A percentile compares a stretch with the other conserved stretches of the same genome.
Conservation (phyloP, 257 asterid genomes). For the Linaria vulgaris region DNA sequence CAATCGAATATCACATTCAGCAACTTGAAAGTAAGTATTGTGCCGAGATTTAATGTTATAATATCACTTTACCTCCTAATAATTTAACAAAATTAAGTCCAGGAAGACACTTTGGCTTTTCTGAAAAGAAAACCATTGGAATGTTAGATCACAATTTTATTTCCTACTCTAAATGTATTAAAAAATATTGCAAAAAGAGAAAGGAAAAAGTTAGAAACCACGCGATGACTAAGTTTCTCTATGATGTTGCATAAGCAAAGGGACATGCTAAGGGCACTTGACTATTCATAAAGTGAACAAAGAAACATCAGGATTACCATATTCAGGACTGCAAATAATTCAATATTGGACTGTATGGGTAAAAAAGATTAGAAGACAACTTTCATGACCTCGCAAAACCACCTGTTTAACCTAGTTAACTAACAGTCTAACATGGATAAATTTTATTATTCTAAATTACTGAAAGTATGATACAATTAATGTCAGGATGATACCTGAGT, state of each 20-base stretch:
- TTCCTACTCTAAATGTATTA: neutral
- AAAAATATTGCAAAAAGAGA: neutral
- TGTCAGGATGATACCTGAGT: slow-evolving; percentile 48
- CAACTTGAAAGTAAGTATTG: neutral
- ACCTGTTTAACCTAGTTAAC: too few species aligned
- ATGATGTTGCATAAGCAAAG: neutral
- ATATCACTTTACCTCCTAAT: slow-evolving; percentile 59
- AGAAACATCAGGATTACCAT: too few species aligned
- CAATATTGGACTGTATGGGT: too few species aligned
- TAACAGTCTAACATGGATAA: too few species aligned
- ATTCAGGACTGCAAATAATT: too few species aligned
- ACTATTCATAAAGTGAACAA: too few species aligned
- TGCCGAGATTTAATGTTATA: neutral
- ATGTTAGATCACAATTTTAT: slow-evolving; percentile 2
- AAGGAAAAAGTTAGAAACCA: neutral
- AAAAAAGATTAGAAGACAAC: too few species aligned
- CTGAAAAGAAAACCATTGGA: slow-evolving; percentile 44
- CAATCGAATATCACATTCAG: slow-evolving; percentile 18
- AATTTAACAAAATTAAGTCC: slow-evolving; percentile 66
- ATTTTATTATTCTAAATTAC: neutral
- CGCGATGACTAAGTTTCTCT: too few species aligned
- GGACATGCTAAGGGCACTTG: too few species aligned
- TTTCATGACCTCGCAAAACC: too few species aligned
- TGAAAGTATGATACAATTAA: neutral
- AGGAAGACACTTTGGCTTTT: slow-evolving; percentile 75